Evolutionary conservation across 2,329 filamentous ascomycete genomes (phyloP).

Genomic region (Colletotrichum truncatum): DNA sequence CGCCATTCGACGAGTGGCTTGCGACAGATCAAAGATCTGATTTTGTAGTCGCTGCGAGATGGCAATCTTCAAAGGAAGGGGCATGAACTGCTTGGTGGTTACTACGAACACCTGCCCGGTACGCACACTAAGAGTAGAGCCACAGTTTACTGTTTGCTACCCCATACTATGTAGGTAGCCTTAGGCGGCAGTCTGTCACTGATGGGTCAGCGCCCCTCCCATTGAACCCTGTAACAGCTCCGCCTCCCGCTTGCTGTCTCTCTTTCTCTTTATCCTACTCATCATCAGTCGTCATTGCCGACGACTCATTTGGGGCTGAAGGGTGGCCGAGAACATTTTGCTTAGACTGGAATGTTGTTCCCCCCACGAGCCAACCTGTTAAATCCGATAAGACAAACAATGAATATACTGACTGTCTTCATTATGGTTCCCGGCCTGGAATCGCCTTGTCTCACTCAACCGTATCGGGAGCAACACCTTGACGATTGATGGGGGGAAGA

Average conservation of each 20-base stretch:
- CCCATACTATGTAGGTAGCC: no score
- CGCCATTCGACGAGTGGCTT: background rate
- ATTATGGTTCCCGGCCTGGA: background rate
- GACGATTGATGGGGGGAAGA: background rate
- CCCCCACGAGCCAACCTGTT: background rate
- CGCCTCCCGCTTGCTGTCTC: constrained; percentile 4
- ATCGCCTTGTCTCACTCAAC: background rate
- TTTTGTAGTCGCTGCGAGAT: background rate
- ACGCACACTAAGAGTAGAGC: background rate
- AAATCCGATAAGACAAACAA: background rate
- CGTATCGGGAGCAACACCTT: background rate
- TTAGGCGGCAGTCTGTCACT: constrained; percentile 9
- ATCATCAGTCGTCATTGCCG: constrained; percentile 18
- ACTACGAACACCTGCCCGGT: no score
- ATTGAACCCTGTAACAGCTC: constrained; percentile 11
- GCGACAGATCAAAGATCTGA: background rate
- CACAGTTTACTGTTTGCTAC: constrained; percentile 5
- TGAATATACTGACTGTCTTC: constrained; percentile 2
- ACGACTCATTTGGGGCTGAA: constrained; percentile 18
- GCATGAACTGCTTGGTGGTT: background rate
- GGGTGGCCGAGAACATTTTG: constrained; percentile 8
- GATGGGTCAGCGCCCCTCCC: constrained; percentile 18
- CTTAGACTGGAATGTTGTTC: background rate
- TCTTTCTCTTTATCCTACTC: background rate
- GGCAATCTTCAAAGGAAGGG: background rate